Evolutionary conservation across 164 flowering plant genomes (phyloP), one percentile per base, ranked within the genome.

Genomic region (Kingdonia uniflora): DNA sequence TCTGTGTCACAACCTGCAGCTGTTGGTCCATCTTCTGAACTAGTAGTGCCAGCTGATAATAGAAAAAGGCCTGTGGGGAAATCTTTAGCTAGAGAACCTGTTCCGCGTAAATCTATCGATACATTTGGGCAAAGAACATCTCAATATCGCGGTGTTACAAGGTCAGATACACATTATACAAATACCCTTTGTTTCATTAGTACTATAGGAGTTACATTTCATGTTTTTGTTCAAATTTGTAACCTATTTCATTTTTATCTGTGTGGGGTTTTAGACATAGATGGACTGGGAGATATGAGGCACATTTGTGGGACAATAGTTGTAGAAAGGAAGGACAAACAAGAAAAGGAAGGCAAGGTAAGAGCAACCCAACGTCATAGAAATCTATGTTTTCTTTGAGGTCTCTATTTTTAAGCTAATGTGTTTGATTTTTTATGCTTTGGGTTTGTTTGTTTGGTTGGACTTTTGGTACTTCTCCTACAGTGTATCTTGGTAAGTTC

Each of bases 261-360:
- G 22, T 33, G 40, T 15, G 23, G n/a, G 19, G 1, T 14, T 17
- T 56, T 76, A 83, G 97, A 62, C 97, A 88, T 71, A 74, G 97
- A 46, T 87, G 96, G 96, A 87, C 95, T 19, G 95, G 95, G 33
- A 82, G 95, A 70, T 85, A 85, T 60, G 95, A 87, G 70, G 96
- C 96, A 15, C 96, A 87, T 73, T 69, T 88, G 8, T 88, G 96
- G 96, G 96, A 88, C 52, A 88, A 88, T 60, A 88, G 97, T 62
- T 83, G 92, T 74, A 83, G 81, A 80, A 85, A 84, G 62, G 97
- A 88, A 65, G 96, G 96, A 20, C 95, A 88, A 62, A 85, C 82
- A 49, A 83, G 96, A 57, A 88, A 88, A 71, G 97, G 97, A 60
- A 85, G 97, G 60, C 97, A 88, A 84, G 97, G 97, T 88, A 60